A percentile compares a stretch with the other conserved stretches of the same genome.
phyloP scores from a whole-genome alignment of 352 stramenopile genomes.

The Peronospora belbahrii region DNA sequence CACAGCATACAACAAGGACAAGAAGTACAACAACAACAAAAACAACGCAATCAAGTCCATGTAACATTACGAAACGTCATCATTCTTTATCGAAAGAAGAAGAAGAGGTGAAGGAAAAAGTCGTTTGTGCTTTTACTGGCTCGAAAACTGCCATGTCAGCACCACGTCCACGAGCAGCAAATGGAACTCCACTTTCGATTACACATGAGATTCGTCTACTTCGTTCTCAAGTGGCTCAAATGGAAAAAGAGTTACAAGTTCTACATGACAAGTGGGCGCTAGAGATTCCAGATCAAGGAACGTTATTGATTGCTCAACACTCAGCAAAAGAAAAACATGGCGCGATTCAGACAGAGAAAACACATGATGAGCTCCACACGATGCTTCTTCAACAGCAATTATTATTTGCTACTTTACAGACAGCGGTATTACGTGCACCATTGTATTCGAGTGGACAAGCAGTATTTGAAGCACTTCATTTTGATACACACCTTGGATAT shows the following conservation, averaged over 20 bases:
- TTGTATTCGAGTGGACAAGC: slow-evolving; percentile 19
- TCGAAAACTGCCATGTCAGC: background rate
- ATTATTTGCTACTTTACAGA: slow-evolving; percentile 28
- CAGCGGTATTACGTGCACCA: slow-evolving; percentile 16
- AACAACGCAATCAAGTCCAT: no score
- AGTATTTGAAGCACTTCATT: slow-evolving; percentile 22
- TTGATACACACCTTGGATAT: slow-evolving; percentile 16
- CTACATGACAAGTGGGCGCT: slow-evolving; percentile 18
- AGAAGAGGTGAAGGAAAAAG: no score
- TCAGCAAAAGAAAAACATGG: slow-evolving; percentile 20
- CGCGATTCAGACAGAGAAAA: slow-evolving; percentile 6
- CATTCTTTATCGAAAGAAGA: background rate
- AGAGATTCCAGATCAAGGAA: slow-evolving; percentile 14
- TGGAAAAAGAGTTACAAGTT: slow-evolving; percentile 24
- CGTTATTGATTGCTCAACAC: slow-evolving; percentile 8
- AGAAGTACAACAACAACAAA: no score
- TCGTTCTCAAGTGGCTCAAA: slow-evolving; percentile 17
- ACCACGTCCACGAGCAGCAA: background rate
- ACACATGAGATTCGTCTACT: slow-evolving; percentile 26
- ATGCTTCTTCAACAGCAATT: slow-evolving; percentile 29
- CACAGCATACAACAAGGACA: no score
- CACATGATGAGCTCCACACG: slow-evolving; percentile 16
- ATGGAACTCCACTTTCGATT: background rate
- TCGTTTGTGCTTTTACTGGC: background rate
- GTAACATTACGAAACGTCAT: background rate